Conservation (phyloP, 2,329 filamentous ascomycete genomes). For the Colletotrichum lentis region DNA sequence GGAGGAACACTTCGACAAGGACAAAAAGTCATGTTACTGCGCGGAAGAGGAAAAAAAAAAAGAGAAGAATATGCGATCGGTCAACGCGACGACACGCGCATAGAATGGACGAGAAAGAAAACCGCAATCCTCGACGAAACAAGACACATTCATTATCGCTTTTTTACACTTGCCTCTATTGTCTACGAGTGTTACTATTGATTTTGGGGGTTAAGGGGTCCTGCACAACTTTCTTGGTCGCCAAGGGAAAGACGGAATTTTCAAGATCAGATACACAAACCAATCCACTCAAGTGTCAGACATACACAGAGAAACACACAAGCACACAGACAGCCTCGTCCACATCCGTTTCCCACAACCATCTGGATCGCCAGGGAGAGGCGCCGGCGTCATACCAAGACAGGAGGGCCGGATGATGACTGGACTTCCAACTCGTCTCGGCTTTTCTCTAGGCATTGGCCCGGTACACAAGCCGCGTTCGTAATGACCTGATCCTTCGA, state of each 20-base stretch:
- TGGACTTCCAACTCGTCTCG: not conserved
- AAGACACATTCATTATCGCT: conserved; percentile 25
- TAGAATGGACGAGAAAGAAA: conserved; percentile 23
- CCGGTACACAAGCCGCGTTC: not conserved
- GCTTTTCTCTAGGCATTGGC: not conserved
- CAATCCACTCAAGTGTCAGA: conserved; percentile 34
- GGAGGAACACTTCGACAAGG: conserved; percentile 3
- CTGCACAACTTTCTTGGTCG: conserved; percentile 22
- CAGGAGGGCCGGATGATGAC: not conserved
- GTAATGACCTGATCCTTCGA: not conserved
- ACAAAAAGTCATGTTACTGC: conserved; percentile 10
- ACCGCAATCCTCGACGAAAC: conserved; percentile 11
- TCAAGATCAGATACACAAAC: conserved; percentile 34
- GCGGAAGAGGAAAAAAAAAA: conserved; percentile 7
- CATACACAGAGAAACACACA: not conserved
- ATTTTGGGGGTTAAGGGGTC: conserved; percentile 6
- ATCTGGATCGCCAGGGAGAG: not conserved
- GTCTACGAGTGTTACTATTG: conserved; percentile 12
- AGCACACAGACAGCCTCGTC: conserved; percentile 9
- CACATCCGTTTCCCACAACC: not conserved
- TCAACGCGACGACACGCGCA: conserved; percentile 31
- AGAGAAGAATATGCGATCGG: conserved; percentile 13
- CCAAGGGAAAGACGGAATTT: conserved; percentile 4
- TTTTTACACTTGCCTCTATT: conserved; percentile 20
- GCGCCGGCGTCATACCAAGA: not conserved